Base-by-base conservation (phyloP, 1,284 basidiomycete species). In the Moniliella sp. region DNA sequence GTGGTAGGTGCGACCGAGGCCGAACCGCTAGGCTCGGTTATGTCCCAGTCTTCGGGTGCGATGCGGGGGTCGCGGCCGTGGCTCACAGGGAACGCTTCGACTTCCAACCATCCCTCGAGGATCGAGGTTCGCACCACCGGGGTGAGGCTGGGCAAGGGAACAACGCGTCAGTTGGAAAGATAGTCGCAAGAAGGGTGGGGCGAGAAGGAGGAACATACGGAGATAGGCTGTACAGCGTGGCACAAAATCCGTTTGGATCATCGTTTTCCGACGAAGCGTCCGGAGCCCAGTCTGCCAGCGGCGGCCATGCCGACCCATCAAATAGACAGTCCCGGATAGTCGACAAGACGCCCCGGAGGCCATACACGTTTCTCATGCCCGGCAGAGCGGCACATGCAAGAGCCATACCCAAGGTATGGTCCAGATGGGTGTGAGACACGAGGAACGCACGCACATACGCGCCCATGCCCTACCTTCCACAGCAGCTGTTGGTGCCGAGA, bases 391-490 rank as follows among this genome's bases (percentile, higher is more conserved):
- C 79, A 12, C 77, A 77, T 3, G 74, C 72, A 30, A 83, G 61
- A 21, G 81, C 68, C 15, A 82, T 66, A 32, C 76, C 72, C 11
- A 48, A 70, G 39, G 80, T 68, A 56, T 83, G 80, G 61, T 83
- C 79, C 15, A 83, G 61, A 55, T 83, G 79, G 2, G 75, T 73
- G 60, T 82, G 79, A 3, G 75, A 75, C 44, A 82, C 65, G 35
- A 82, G 66, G 46, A 73, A 81, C 26, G 43, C 37, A 7, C 48
- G 31, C 8, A 47, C 36, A 34, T 52, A 48, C 27, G 45, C n/a
- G n/a, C n/a, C n/a, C n/a, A n/a, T n/a, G n/a, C n/a, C n/a, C n/a
- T n/a, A n/a, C n/a, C n/a, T n/a, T n/a, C n/a, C n/a, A n/a, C n/a
- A n/a, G n/a, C n/a, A n/a, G n/a, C n/a, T n/a, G n/a, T n/a, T n/a